Evolutionary conservation across 495 filamentous ascomycete genomes (phyloP).

Genomic region (Daldinia loculata): DNA sequence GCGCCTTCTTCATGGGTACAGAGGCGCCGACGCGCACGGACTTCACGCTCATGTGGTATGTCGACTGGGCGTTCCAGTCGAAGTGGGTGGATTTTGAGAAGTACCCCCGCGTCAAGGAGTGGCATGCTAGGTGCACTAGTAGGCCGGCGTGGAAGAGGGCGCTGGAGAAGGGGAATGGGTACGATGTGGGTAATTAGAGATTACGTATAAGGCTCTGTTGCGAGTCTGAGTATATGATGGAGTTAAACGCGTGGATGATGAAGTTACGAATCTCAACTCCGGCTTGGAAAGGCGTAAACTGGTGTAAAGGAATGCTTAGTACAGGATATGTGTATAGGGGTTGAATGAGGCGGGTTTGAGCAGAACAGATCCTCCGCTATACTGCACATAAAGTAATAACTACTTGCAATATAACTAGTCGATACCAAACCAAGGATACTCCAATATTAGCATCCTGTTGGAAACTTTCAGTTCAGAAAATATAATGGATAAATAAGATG

Average conservation of each 20-base stretch:
- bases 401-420: neutral
- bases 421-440: neutral
- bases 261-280: neutral
- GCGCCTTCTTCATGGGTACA: conserved; percentile 37
- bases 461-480: too few relatives aligned
- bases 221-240: neutral
- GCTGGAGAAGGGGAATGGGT: conserved; percentile 47
- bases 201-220: neutral
- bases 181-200: conserved; percentile 23
- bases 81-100: conserved; percentile 36
- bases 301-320: neutral
- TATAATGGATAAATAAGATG: neutral
- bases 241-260: neutral
- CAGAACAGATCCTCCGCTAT: too few relatives aligned
- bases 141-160: conserved; percentile 43
- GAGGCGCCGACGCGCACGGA: conserved; percentile 37
- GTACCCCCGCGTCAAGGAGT: conserved; percentile 38
- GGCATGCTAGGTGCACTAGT: conserved; percentile 29
- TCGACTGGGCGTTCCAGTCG: conserved; percentile 36
- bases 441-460: neutral
- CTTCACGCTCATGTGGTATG: conserved; percentile 37
- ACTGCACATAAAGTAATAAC: neutral
- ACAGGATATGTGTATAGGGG: neutral
- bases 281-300: neutral
- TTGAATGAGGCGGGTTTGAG: neutral